Percentiles rank a stretch among this genome's conserved stretches.
Evolutionary conservation across 305 asterid genomes (phyloP).

Genomic region (Salvia sclarea): DNA sequence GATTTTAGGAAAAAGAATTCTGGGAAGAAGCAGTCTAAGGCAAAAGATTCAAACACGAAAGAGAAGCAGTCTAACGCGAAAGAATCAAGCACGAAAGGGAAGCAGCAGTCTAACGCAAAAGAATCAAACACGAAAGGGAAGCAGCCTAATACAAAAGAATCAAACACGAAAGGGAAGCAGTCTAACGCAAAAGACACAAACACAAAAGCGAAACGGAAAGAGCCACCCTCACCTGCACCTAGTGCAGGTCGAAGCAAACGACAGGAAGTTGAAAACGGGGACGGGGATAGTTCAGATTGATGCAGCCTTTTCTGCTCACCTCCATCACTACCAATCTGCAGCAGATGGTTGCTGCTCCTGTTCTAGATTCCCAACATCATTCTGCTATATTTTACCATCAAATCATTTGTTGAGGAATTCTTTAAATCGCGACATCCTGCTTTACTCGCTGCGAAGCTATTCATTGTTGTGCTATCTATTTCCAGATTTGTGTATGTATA

Average conservation of each 20-base stretch:
- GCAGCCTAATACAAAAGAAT: no score
- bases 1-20: conserved; percentile 64
- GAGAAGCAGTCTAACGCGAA: no score
- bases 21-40: no score
- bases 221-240: conserved; percentile 49
- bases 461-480: not conserved
- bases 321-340: not conserved
- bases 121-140: no score
- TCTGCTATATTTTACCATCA: not conserved
- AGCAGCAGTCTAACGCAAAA: no score
- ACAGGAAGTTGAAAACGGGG: conserved; percentile 45
- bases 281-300: conserved; percentile 38
- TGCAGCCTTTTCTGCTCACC: not conserved
- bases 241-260: conserved; percentile 41
- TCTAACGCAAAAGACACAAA: conserved; percentile 52
- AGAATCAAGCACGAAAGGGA: no score
- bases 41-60: no score
- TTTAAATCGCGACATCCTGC: not conserved
- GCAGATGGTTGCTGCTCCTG: conserved; percentile 17
- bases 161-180: conserved; percentile 54
- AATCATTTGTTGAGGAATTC: conserved; percentile 11
- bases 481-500: not conserved
- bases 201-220: conserved; percentile 60
- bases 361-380: conserved; percentile 9
- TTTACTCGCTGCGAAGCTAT: not conserved